Conservation (phyloP, 768 basidiomycete species). For the Fomitopsis pulvina region DNA sequence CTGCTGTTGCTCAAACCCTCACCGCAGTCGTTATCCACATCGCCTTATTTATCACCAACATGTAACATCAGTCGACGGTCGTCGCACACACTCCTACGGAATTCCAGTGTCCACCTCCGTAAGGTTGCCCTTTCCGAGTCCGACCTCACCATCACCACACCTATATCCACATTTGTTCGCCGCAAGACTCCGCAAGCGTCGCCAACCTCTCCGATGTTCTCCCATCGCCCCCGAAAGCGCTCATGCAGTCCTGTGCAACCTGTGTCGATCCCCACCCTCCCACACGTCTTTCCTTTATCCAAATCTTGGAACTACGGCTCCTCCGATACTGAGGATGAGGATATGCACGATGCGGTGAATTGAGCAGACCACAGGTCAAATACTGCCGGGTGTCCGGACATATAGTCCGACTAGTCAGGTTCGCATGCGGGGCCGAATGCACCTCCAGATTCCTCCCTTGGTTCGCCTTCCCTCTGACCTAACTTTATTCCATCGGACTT, state of each 20-base stretch:
- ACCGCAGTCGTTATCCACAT: constrained; percentile 22
- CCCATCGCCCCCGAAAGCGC: constrained; percentile 25
- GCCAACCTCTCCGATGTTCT: constrained; percentile 61
- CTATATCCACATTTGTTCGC: constrained; percentile 76
- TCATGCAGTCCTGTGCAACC: constrained; percentile 36
- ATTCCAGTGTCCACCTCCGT: constrained; percentile 12
- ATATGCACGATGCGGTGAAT: constrained; percentile 11
- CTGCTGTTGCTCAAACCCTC: background rate
- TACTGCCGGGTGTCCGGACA: background rate
- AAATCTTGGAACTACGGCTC: constrained; percentile 8
- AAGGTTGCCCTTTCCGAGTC: constrained; percentile 21
- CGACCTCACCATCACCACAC: constrained; percentile 37
- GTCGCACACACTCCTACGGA: constrained; percentile 6
- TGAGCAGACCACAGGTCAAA: background rate
- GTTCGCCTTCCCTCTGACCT: background rate
- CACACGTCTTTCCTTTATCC: constrained; percentile 27
- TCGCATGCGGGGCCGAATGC: too few species aligned
- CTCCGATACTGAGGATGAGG: constrained; percentile 24
- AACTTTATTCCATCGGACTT: background rate
- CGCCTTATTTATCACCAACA: constrained; percentile 20
- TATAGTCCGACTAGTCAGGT: background rate
- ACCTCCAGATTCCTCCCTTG: background rate
- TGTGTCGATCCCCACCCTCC: constrained; percentile 60
- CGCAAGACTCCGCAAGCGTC: constrained; percentile 73
- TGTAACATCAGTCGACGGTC: constrained; percentile 16